Evolutionary conservation across 345 rosid genomes (phyloP), one percentile per base, ranked within the genome.

Genomic region (Noccaea caerulescens): DNA sequence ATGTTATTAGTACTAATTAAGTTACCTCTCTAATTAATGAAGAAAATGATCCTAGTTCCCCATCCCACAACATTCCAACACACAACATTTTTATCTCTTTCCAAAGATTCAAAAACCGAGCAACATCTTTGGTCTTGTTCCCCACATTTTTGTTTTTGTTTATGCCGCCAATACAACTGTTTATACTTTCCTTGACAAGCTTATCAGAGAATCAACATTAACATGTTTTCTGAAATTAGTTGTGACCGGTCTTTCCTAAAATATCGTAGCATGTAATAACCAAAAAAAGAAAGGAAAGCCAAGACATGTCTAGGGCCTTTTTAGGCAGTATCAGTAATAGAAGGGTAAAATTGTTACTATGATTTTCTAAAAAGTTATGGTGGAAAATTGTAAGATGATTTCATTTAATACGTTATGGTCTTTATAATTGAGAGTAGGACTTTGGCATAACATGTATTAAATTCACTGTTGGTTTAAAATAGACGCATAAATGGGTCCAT

Each of bases 401-500:
- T 45, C 58, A 47, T 25, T 61, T 20, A 71, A 60, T 71, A 32
- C 50, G 10, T 14, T 54, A 54, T 43, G 59, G 61, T 61, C 69
- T 43, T 71, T 52, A 3, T 27, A 27, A 27, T 60, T 10, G 60
- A 51, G 73, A 30, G 2, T 52, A 52, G 30, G 47, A 51, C 62
- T 71, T 65, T 66, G 45, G 66, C 60, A 65, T 37, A 65, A 63
- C 27, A 27, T 1, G 34, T 72, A 72, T 55, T 45, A 13, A 72
- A 13, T 65, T 58, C 57, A 73, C 41, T 58, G 45, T 49, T 49
- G 30, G 63, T 66, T 58, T 73, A 41, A 10, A 66, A 73, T 57
- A 32, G 33, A 66, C 67, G 50, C 39, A 50, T 52, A 32, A 73
- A 73, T 49, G 67, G 72, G 77, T 51, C 77, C 77, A 73, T 20